Evolutionary conservation across 495 filamentous ascomycete species (phyloP).

Genomic region (Rusavskia elegans): DNA sequence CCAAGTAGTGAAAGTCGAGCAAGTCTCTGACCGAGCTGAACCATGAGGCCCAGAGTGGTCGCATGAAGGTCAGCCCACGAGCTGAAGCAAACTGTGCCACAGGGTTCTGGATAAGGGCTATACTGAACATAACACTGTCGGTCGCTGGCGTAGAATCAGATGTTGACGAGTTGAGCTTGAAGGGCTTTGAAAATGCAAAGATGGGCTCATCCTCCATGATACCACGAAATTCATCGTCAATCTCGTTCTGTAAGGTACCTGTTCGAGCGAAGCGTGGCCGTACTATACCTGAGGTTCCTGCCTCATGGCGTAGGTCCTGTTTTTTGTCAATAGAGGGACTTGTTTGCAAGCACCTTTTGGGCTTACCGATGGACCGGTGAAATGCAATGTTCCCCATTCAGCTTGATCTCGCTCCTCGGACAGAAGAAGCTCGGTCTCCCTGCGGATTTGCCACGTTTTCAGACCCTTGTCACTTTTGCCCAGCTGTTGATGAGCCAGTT

Average conservation of each 20-base stretch:
- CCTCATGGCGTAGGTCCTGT: slow-evolving; percentile 47
- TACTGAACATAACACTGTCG: slow-evolving; percentile 59
- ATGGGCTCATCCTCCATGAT: slow-evolving; percentile 79
- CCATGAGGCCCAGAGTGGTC: slow-evolving; percentile 72
- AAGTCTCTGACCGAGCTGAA: slow-evolving; percentile 46
- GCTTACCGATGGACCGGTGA: slow-evolving; percentile 48
- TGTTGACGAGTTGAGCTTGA: slow-evolving; percentile 29
- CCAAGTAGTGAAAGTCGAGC: slow-evolving; percentile 60
- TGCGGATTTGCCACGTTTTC: slow-evolving; percentile 49
- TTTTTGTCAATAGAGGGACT: slow-evolving; percentile 8
- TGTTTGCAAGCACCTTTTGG: neutral
- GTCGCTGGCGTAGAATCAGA: slow-evolving; percentile 6
- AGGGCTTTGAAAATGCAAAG: slow-evolving; percentile 79
- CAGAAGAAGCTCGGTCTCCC: slow-evolving; percentile 47
- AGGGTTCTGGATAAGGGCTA: slow-evolving; percentile 69
- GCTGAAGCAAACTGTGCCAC: slow-evolving; percentile 77
- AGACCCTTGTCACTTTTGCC: slow-evolving; percentile 21
- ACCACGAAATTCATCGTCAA: slow-evolving; percentile 47
- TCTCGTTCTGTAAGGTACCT: slow-evolving; percentile 47
- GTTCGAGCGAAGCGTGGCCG: slow-evolving; percentile 58
- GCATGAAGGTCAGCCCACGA: slow-evolving; percentile 67
- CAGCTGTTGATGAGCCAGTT: slow-evolving; percentile 28
- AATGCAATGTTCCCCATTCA: slow-evolving; percentile 83
- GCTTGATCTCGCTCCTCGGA: slow-evolving; percentile 61
- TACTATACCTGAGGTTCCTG: slow-evolving; percentile 50